phyloP scores from a whole-genome alignment of 306 rosid species.

The Arachis stenosperma region DNA sequence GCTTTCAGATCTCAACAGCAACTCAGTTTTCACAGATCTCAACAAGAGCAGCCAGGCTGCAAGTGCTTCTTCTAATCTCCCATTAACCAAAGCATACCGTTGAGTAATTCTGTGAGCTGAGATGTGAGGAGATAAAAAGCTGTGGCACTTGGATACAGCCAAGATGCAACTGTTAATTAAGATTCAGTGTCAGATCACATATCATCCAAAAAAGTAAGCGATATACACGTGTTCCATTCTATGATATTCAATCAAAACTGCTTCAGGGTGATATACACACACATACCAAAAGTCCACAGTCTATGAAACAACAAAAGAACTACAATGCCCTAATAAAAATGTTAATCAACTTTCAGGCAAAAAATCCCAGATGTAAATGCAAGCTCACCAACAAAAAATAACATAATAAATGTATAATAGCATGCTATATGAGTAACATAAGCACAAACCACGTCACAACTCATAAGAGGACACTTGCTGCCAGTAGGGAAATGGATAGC shows the following conservation, averaged over 20 bases:
- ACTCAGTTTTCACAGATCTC: constrained; percentile 27
- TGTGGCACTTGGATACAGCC: constrained; percentile 5
- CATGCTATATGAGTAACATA: not conserved
- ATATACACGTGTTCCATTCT: not conserved
- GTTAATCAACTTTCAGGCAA: not conserved
- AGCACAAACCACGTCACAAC: not conserved
- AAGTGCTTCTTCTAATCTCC: not conserved
- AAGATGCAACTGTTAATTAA: constrained; percentile 17
- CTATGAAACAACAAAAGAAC: not conserved
- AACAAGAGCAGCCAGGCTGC: constrained; percentile 15
- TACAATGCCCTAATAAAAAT: not conserved
- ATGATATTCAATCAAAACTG: constrained; percentile 18
- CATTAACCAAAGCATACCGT: not conserved
- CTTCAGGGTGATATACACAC: not conserved
- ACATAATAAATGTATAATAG: not conserved
- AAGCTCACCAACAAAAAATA: not conserved
- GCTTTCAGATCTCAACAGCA: constrained; percentile 18
- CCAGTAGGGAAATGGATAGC: not conserved
- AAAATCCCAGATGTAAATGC: not conserved
- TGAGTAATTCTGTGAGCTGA: constrained; percentile 31
- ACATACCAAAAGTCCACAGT: not conserved
- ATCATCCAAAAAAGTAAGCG: constrained; percentile 6
- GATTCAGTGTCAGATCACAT: constrained; percentile 2
- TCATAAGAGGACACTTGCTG: not conserved
- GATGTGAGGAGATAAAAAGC: constrained; percentile 8